Conservation (phyloP, 2,329 filamentous ascomycete genomes). For the Ophiosphaerella korrae region DNA sequence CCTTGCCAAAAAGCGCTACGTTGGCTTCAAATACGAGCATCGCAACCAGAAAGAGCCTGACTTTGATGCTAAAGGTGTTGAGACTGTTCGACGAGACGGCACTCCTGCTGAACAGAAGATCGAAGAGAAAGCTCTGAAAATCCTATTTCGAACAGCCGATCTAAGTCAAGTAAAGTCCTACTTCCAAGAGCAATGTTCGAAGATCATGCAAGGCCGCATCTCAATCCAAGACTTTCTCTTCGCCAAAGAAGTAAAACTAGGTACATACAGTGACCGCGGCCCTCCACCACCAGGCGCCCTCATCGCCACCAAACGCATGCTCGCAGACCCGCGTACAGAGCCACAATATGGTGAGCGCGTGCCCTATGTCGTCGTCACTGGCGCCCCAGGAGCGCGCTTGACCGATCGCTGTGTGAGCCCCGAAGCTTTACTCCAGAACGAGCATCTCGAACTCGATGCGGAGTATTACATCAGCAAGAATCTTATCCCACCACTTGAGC, state of each 20-base stretch:
- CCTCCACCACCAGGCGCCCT: conserved; percentile 84
- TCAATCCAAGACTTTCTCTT: conserved; percentile 97
- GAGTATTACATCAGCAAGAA: conserved; percentile 99
- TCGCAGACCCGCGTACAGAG: conserved; percentile 82
- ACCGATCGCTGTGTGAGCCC: conserved; percentile 90
- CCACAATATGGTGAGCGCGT: conserved; percentile 95
- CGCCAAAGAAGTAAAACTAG: conserved; percentile 86
- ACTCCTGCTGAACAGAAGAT: conserved; percentile 97
- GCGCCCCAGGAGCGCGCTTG: conserved; percentile 81
- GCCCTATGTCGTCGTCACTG: conserved; percentile 90
- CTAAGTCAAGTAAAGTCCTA: conserved; percentile 86
- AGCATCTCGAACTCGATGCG: conserved; percentile 81
- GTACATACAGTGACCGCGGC: conserved; percentile 82
- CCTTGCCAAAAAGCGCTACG: conserved; percentile 95
- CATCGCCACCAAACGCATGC: conserved; percentile 84
- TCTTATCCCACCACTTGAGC: conserved; percentile 88
- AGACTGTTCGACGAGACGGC: conserved; percentile 93
- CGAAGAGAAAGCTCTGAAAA: conserved; percentile 85
- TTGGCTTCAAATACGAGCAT: conserved; percentile 94
- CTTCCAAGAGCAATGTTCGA: conserved; percentile 86
- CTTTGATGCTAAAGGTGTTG: conserved; percentile 97
- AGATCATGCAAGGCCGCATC: conserved; percentile 87
- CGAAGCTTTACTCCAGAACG: conserved; percentile 76
- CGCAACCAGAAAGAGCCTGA: conserved; percentile 76
- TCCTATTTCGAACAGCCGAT: conserved; percentile 89